Base-by-base conservation (phyloP, 169 alveolate genomes). In the Sarcocystis neurona region DNA sequence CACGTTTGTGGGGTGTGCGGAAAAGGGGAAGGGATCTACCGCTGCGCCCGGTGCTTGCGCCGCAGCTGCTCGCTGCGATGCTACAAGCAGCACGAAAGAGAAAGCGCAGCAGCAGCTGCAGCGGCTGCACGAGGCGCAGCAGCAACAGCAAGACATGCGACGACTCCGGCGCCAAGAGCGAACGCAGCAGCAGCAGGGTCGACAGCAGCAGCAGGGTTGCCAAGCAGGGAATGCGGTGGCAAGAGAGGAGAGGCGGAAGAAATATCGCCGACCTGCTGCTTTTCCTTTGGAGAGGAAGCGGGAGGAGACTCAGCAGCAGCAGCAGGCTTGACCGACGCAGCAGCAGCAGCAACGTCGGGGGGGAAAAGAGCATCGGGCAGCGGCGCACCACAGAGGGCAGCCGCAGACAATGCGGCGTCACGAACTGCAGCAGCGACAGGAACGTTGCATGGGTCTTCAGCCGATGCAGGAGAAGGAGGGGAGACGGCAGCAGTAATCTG, bases 61-160 rank as follows among this genome's bases (percentile, higher is more conserved):
- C 47, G 82, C 47, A 72, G 58, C 20, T 72, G 82, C 32, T 72
- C 82, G 1, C 82, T 72, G 58, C 56, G 18, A 27, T 72, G 82
- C 82, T 72, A 72, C 53, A 72, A 72, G 32, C 56, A 48, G 1
- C 82, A 72, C 53, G 82, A n/a, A n/a, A n/a, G n/a, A 72, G 56
- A 32, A 39, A 39, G 58, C 39, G 66, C 12, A 53, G 66, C 66
- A 53, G 23, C 30, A 53, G 23, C 30, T 15, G 30, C 66, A 53
- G 66, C 12, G 66, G 12, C 23, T 53, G 12, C 66, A 53, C 66
- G 30, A 53, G 66, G 23, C 66, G 66, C 30, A 53, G 66, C 12
- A 53, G 66, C 12, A 53, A 53, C 66, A 53, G 66, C 30, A 23
- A 23, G n/a, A n/a, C 30, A 53, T 53, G 66, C 66, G 12, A 53